phyloP scores from a whole-genome alignment of 176 grass and related monocot genomes.

The Carex littledalei region DNA sequence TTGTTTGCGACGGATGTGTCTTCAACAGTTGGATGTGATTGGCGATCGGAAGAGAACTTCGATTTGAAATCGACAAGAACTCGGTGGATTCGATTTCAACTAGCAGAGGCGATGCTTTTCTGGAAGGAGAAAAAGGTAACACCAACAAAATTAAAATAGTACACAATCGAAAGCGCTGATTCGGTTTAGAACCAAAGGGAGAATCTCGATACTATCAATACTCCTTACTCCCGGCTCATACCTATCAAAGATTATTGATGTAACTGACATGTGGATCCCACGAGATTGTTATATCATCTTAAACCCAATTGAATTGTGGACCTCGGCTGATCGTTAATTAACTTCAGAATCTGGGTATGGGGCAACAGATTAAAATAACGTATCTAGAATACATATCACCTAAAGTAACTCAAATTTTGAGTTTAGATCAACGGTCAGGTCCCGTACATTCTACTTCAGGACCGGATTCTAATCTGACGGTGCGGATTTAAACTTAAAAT shows the following conservation, averaged over 20 bases:
- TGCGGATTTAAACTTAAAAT: no score
- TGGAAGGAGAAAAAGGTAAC: neutral
- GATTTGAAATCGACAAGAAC: neutral
- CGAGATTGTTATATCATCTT: neutral
- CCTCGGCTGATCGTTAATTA: neutral
- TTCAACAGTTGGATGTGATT: neutral
- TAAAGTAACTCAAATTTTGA: no score
- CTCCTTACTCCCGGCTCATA: neutral
- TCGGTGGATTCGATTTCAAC: conserved; percentile 7
- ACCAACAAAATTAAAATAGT: neutral
- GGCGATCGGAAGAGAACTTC: neutral
- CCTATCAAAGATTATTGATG: neutral
- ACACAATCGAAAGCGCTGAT: neutral
- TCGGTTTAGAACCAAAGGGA: conserved; percentile 7
- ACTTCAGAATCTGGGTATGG: neutral
- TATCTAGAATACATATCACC: neutral
- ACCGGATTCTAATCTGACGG: no score
- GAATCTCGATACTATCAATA: neutral
- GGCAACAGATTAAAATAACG: neutral
- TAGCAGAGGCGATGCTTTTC: conserved; percentile 7
- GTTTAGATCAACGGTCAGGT: no score
- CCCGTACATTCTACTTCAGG: no score
- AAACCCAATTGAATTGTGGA: neutral
- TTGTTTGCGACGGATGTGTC: neutral
- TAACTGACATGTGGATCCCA: neutral